Base-by-base conservation (phyloP, 139 green algal genomes). In the Haematococcus lacustris region DNA sequence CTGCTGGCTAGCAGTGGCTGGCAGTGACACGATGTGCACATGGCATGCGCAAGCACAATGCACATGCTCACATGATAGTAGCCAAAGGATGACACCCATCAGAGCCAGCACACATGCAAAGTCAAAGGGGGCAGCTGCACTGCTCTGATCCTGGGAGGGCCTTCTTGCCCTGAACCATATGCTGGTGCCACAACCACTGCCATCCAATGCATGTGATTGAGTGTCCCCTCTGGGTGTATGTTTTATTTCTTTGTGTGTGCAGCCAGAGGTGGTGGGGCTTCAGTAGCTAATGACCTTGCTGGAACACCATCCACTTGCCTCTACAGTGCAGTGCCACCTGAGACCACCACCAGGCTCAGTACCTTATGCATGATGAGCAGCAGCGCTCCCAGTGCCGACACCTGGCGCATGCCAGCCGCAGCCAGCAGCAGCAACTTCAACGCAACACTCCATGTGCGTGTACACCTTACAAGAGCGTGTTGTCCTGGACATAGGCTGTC, bases 331-430 rank as follows among this genome's bases (percentile, higher is more conserved):
- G 26, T 35, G 32, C 17, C 21, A 65, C 23, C 33, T 38, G 23
- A 66, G 23, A 7, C 35, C n/a, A n/a, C n/a, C n/a, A n/a, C n/a
- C n/a, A n/a, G n/a, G n/a, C n/a, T n/a, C n/a, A n/a, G 17, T 67
- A 73, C 73, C 30, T 71, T 74, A 25, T 79, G 73, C 38, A 79
- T 32, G 7, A 79, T 47, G 2, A 51, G 5, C 2, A 79, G 40
- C 2, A 79, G 50, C 1, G 73, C 73, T 26, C 66, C 73, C 3
- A 73, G 38, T 40, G 73, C 66, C 17, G 39, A 71, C 3, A 61
- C 38, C 66, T 71, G 66, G 26, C 30, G 23, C 64, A 70, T 13
- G 9, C 38, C 21, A 7, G 3, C 38, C 32, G 7, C 3, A 51
- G 3, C 62, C 17, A 68, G 25, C 30, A 43, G 43, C 5, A 64